Evolutionary conservation across 108 stramenopile species (phyloP), one percentile per base, ranked within the genome.

Genomic region (Epithemia pelagica): DNA sequence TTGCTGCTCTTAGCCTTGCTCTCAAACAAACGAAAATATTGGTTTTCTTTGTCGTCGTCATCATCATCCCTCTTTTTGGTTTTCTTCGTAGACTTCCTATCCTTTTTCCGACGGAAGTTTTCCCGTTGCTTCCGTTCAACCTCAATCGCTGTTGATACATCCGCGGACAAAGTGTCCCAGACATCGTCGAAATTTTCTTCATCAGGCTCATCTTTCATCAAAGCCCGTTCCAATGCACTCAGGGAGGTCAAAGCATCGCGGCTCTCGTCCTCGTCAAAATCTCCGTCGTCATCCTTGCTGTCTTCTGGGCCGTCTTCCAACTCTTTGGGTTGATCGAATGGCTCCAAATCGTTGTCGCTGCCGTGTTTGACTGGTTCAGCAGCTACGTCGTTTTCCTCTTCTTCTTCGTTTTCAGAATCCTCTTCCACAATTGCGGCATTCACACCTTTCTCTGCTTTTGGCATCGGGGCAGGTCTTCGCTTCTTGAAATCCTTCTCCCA

Each of bases 131-230:
- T 66, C 2, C 30, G 46, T 29, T 66, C 65, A 28, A 28, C 54
- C 19, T 66, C 52, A 1, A 55, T 8, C n/a, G 54, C 52, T 2
- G 54, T 55, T 7, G 21, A 20, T 2, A 54, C 28, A 55, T 66
- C 65, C 2, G 28, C 52, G 1, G 51, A 52, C 10, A 66, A 52
- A 26, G 24, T 29, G 23, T 66, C 65, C 65, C 65, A 66, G 27
- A 66, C 52, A 30, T 66, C 65, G 26, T 66, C 65, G 27, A 66
- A 66, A 56, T 66, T 51, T 2, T 19, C 46, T 2, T 63, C 62
- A 30, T 37, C 54, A n/a, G 54, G 25, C 1, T 66, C 54, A 20
- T 28, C 53, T 7, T 58, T 27, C 65, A 28, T 25, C 19, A 66
- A 28, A 28, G 46, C 30, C 54, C 22, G n/a, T 54, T 66, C 65